phyloP scores from a whole-genome alignment of 2,329 filamentous ascomycete genomes.

The Cordyceps fumosorosea region DNA sequence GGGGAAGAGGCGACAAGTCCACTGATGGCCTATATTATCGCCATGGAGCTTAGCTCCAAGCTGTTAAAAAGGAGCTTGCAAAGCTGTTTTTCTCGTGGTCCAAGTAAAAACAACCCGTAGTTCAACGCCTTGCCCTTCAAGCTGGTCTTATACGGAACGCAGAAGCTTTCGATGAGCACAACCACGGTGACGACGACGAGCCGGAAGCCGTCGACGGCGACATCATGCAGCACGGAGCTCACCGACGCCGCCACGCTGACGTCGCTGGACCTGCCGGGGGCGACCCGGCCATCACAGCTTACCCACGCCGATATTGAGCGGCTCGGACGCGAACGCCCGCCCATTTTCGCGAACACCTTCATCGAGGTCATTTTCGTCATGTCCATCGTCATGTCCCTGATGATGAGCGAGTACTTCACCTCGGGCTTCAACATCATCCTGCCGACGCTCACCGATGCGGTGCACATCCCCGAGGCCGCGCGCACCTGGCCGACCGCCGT shows the following conservation, averaged over 20 bases:
- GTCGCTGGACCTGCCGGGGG: neutral
- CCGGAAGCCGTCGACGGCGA: neutral
- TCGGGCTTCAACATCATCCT: conserved; percentile 38
- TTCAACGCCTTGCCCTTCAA: neutral
- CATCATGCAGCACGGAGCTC: neutral
- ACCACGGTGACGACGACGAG: neutral
- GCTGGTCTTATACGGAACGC: neutral
- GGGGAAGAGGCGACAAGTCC: neutral
- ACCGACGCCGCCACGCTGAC: neutral
- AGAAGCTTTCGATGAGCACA: neutral
- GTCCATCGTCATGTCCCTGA: conserved; percentile 12
- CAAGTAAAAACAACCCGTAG: neutral
- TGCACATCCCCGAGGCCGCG: conserved; percentile 54
- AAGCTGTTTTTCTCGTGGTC: neutral
- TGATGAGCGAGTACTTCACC: conserved; percentile 16
- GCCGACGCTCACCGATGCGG: conserved; percentile 52
- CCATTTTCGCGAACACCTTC: conserved; percentile 42
- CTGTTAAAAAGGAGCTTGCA: neutral
- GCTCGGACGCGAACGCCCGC: conserved; percentile 52
- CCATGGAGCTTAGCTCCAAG: neutral
- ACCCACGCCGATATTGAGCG: conserved; percentile 38
- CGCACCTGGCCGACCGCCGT: conserved; percentile 57
- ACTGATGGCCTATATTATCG: neutral
- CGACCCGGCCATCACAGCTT: neutral
- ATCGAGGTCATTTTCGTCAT: conserved; percentile 47